These are phyloP conservation scores for Fereydounia khargensis DNA, from an alignment of 1,284 basidiomycete species.

Conservation along the genomic window DNA sequence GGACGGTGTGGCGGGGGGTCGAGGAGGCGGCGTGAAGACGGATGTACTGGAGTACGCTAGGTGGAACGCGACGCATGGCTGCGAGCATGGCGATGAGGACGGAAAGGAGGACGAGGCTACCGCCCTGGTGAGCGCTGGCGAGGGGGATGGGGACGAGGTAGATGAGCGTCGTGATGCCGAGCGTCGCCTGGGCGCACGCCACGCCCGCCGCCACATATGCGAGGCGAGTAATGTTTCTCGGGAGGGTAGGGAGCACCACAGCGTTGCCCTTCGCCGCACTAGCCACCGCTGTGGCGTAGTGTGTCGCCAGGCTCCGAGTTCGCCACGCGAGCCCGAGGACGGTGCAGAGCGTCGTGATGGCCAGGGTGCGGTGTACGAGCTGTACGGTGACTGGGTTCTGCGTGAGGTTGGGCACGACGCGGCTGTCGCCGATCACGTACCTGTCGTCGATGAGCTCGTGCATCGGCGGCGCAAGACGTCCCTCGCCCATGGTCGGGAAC, in stretches of 20 bases:
- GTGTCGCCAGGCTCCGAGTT: constrained; percentile 64
- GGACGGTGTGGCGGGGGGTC: no score
- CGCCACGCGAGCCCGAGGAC: constrained; percentile 8
- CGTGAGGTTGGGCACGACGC: constrained; percentile 80
- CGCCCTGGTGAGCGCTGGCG: constrained; percentile 91
- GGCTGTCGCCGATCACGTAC: constrained; percentile 68
- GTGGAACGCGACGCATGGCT: constrained; percentile 14
- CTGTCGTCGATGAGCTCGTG: constrained; percentile 71
- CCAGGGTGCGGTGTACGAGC: constrained; percentile 89
- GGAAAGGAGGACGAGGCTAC: constrained; percentile 77
- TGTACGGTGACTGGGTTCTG: constrained; percentile 98
- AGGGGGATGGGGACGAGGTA: constrained; percentile 91
- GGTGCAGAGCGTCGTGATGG: constrained; percentile 57
- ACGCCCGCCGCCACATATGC: constrained; percentile 73
- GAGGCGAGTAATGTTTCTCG: constrained; percentile 67
- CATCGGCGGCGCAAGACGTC: constrained; percentile 71
- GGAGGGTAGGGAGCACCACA: constrained; percentile 67
- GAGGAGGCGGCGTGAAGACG: no score
- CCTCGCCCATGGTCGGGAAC: constrained; percentile 93
- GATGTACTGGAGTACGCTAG: constrained; percentile 2
- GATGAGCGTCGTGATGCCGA: constrained; percentile 87
- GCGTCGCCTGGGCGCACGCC: constrained; percentile 78
- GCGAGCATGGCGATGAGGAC: constrained; percentile 13
- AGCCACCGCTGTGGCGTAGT: not conserved
- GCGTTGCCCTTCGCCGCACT: constrained; percentile 42